Percentiles rank a stretch among this genome's conserved stretches.
These are phyloP conservation scores for Penicillium psychrosexuale DNA, from an alignment of 2,329 filamentous ascomycete species.

Conservation along the genomic window DNA sequence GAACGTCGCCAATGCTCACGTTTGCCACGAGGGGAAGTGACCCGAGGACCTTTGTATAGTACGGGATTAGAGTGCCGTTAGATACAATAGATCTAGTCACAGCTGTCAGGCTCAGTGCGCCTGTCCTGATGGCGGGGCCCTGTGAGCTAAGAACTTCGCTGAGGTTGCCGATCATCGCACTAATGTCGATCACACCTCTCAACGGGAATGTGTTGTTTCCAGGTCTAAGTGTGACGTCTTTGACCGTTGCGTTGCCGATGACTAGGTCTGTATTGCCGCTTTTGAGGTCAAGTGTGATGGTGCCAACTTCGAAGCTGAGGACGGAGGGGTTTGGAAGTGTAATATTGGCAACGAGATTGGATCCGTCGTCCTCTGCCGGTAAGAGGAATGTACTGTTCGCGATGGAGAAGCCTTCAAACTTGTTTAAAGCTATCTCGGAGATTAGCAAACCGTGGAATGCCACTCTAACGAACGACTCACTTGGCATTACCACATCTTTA, in stretches of 20 bases:
- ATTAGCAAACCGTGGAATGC: not conserved
- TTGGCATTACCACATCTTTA: conserved; percentile 16
- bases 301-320: conserved; percentile 23
- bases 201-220: conserved; percentile 23
- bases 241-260: conserved; percentile 20
- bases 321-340: conserved; percentile 22
- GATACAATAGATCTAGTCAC: conserved; percentile 12
- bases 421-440: conserved; percentile 16
- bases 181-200: conserved; percentile 17
- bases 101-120: conserved; percentile 14
- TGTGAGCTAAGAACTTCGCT: conserved; percentile 16
- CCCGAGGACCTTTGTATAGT: conserved; percentile 20
- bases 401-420: conserved; percentile 20
- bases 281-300: conserved; percentile 20
- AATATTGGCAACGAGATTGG: conserved; percentile 22
- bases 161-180: conserved; percentile 14
- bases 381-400: conserved; percentile 20
- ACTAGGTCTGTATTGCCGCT: conserved; percentile 12
- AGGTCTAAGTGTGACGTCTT: conserved; percentile 17
- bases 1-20: conserved; percentile 14
- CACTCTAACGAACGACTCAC: not conserved
- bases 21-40: conserved; percentile 16
- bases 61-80: conserved; percentile 17
- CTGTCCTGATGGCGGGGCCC: conserved; percentile 8
- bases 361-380: conserved; percentile 18